A percentile compares a stretch with the other conserved stretches of the same genome.
These are phyloP conservation scores for Chlamydomonas sp. DNA, from an alignment of 139 green algal genomes.

Conservation along the genomic window DNA sequence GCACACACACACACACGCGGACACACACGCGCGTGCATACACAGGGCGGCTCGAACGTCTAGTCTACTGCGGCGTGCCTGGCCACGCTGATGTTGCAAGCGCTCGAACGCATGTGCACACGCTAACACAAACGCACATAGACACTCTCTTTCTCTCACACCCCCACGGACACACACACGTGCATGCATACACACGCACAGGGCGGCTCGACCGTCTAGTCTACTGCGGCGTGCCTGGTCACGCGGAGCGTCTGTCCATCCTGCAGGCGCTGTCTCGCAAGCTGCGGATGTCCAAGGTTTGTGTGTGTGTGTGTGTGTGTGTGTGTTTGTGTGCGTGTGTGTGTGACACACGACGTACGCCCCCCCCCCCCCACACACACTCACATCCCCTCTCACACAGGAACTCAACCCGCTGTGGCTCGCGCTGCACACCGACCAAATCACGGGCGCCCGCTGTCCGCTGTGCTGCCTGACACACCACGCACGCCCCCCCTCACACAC, in stretches of 20 bases:
- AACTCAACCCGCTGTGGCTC: constrained; percentile 26
- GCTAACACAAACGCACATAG: no score
- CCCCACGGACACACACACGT: no score
- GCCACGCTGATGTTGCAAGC: no score
- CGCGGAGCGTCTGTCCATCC: constrained; percentile 23
- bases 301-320: background rate
- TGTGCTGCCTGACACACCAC: background rate
- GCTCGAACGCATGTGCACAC: no score
- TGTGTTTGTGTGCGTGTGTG: constrained; percentile 2
- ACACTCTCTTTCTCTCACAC: no score
- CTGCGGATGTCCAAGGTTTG: constrained; percentile 36
- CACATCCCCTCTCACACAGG: background rate
- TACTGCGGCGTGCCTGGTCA: constrained; percentile 51
- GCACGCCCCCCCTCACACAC: background rate
- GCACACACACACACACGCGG: no score
- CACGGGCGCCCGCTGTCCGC: constrained; percentile 63
- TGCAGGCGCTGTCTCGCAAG: constrained; percentile 39
- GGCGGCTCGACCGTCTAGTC: constrained; percentile 64
- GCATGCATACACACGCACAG: no score
- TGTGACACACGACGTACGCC: background rate
- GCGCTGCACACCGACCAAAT: constrained; percentile 36
- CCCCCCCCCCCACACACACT: background rate
- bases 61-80: constrained; percentile 57
- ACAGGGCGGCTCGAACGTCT: constrained; percentile 71
- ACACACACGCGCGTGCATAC: no score